Evolutionary conservation across 352 stramenopile genomes (phyloP), one percentile per base, ranked within the genome.

Genomic region (Phytophthora litchii): DNA sequence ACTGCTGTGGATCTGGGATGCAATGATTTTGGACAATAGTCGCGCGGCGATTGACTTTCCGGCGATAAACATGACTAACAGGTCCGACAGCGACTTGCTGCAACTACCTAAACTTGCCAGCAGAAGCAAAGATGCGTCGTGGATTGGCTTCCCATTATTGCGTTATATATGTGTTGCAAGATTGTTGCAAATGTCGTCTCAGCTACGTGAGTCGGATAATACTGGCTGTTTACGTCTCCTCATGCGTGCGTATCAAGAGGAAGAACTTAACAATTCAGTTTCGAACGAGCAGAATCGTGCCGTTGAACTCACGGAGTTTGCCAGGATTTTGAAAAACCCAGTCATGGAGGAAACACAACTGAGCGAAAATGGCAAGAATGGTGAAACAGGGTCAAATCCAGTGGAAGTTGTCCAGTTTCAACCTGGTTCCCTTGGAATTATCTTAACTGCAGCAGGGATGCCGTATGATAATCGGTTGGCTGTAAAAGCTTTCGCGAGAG

Each of bases 401-500:
- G 51, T 94, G 6, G 67, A 86, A 23, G 70, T 94, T 17, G 81
- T 91, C 3, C 47, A 74, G 36, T 94, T 94, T 67, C 63, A 74
- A 17, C 35, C 51, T 41, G 81, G 81, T 0, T 89, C 81, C 1
- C 64, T 94, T 16, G 85, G 84, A 2, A 88, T 94, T 21, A 72
- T 94, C 11, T 56, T 94, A 17, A 87, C 80, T 3, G 74, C 67
- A 4, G 81, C 80, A 6, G 70, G 67, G 4, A 41, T 47, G 7
- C 75, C 78, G 7, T 89, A 78, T 21, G 75, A 78, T 17, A 56
- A 83, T 36, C 73, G 75, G 6, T 53, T 94, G n/a, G 79, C 73
- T 14, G 79, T 94, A 13, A 94, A 92, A 67, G 76, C 81, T n/a
- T 92, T 92, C 55, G 74, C 69, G 3, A 60, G 65, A 20, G 80